phyloP scores from a whole-genome alignment of 805 yeast genomes.

The Wickerhamiella azyma region DNA sequence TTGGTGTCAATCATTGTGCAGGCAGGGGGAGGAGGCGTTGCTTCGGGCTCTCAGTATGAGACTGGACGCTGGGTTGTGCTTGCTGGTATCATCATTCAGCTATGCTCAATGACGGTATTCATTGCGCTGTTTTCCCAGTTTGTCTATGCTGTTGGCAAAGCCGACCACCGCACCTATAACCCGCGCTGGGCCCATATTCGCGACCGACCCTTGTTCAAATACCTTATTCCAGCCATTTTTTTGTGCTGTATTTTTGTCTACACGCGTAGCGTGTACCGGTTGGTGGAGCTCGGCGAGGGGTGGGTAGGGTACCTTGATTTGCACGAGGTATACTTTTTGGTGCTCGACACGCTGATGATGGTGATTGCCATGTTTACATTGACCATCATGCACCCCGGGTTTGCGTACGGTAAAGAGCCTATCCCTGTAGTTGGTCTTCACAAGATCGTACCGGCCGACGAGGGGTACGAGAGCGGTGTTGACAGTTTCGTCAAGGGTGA shows the following conservation, averaged over 20 bases:
- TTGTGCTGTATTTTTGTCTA: slow-evolving; percentile 40
- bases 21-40: slow-evolving; percentile 65
- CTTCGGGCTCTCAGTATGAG: slow-evolving; percentile 32
- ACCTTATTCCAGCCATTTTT: slow-evolving; percentile 17
- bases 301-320: slow-evolving; percentile 54
- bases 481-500: no score
- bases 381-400: slow-evolving; percentile 51
- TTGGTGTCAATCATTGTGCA: slow-evolving; percentile 50
- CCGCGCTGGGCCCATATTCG: slow-evolving; percentile 13
- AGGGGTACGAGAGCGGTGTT: background rate
- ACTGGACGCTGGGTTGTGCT: slow-evolving; percentile 58
- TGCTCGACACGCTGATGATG: slow-evolving; percentile 52
- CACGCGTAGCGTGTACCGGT: slow-evolving; percentile 58
- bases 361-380: slow-evolving; percentile 34
- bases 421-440: background rate
- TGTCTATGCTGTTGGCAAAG: slow-evolving; percentile 8
- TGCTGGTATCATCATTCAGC: slow-evolving; percentile 69
- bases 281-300: slow-evolving; percentile 58
- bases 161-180: slow-evolving; percentile 9
- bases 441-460: background rate
- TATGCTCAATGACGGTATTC: slow-evolving; percentile 51
- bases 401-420: slow-evolving; percentile 27
- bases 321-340: slow-evolving; percentile 45
- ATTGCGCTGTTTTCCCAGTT: slow-evolving; percentile 37
- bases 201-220: slow-evolving; percentile 16